Percentiles rank a stretch among this genome's conserved stretches.
Conservation (phyloP, 179 eudicot species). For the Actinidia arguta region DNA sequence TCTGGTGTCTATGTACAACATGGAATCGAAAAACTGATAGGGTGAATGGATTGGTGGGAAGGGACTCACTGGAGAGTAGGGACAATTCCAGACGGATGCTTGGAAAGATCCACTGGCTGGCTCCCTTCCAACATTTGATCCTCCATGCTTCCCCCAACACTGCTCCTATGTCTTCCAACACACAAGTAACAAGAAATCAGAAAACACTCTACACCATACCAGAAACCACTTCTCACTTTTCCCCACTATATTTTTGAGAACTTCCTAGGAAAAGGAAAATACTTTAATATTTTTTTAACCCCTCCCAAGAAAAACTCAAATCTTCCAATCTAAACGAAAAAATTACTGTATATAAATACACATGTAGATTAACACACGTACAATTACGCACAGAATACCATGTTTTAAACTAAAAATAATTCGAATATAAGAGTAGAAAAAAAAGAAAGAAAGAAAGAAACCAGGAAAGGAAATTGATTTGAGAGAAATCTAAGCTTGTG, state of each 20-base stretch:
- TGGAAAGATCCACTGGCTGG: conserved; percentile 75
- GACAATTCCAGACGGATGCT: conserved; percentile 83
- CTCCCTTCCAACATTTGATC: conserved; percentile 78
- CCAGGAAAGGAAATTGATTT: no score
- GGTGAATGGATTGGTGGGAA: conserved; percentile 9
- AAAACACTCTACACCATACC: neutral
- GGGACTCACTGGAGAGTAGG: conserved; percentile 84
- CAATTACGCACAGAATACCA: no score
- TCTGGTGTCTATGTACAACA: neutral
- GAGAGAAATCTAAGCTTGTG: neutral
- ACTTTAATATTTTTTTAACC: neutral
- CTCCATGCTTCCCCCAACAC: conserved; percentile 49
- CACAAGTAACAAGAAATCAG: neutral
- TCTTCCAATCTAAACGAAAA: no score
- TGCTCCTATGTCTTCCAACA: conserved; percentile 23
- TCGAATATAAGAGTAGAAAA: no score
- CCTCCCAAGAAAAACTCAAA: neutral
- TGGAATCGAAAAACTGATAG: neutral
- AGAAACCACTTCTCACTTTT: conserved; percentile 2
- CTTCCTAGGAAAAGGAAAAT: neutral
- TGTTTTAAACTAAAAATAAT: no score
- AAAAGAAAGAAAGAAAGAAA: neutral
- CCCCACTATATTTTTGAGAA: neutral
- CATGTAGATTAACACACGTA: no score
- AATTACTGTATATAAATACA: no score